Base-by-base conservation (phyloP, 1,284 basidiomycete genomes). In the Cryptococcus amylolentus region DNA sequence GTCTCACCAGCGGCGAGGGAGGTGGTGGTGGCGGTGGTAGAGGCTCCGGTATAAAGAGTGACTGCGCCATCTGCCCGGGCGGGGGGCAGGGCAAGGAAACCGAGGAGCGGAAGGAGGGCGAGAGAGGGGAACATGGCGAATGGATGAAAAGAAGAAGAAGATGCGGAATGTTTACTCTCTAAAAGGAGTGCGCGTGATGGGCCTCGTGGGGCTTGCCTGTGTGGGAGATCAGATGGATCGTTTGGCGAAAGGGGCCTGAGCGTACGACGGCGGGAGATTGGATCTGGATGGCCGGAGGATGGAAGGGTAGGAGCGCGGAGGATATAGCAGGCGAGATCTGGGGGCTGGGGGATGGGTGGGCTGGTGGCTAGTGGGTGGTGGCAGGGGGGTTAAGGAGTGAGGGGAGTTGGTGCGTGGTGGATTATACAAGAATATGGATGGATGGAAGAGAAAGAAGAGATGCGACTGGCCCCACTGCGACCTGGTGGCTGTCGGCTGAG, bases 11-110 rank as follows among this genome's bases (percentile, higher is more conserved):
- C 45, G 8, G 64, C 62, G 23, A 54, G 31, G 4, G 64, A 46
- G n/a, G 64, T 57, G 47, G 54, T 39, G 6, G 62, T 56, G 3
- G 62, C 52, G 4, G 55, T 50, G 12, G 56, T 31, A 16, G 56
- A 23, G 2, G 52, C 23, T 35, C 52, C 59, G 13, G 62, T 69
- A 55, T 71, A 71, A 3, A 71, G 41, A 1, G 69, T 71, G n/a
- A 71, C 31, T 27, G 35, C 18, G 13, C 2, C 23, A 23, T 39
- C 52, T 26, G 27, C 37, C 5, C 14, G 37, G 43, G 26, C n/a
- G 38, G 53, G 46, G 14, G 42, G 41, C 27, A 49, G 23, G 27
- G 38, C 9, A 23, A 51, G 27, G 20, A 53, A 26, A 16, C 37
- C 16, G 40, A 52, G 39, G 23, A 61, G 46, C 51, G 51, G 9